These are phyloP conservation scores for Mimosa pudica DNA, from an alignment of 306 rosid genomes.

Conservation along the genomic window DNA sequence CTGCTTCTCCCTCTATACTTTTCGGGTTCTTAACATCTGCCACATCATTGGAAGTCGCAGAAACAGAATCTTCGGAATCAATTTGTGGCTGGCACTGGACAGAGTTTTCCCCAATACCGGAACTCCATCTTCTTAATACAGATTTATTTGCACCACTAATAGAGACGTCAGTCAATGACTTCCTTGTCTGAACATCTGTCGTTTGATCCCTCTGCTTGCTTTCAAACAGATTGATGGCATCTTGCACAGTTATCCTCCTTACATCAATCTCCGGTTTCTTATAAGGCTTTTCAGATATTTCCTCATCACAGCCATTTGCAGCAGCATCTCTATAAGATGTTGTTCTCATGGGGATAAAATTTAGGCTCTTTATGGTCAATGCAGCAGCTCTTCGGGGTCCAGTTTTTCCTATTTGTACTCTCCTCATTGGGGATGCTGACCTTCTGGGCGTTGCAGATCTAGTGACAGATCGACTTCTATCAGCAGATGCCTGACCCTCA, in stretches of 20 bases:
- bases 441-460: constrained; percentile 79
- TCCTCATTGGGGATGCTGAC: constrained; percentile 97
- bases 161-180: constrained; percentile 64
- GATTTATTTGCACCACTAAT: constrained; percentile 66
- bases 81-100: constrained; percentile 55
- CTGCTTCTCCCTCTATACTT: constrained; percentile 42
- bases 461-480: constrained; percentile 81
- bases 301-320: constrained; percentile 65
- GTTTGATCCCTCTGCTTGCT: constrained; percentile 78
- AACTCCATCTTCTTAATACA: constrained; percentile 97
- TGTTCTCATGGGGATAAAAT: constrained; percentile 60
- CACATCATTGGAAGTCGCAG: constrained; percentile 45
- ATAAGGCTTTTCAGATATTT: constrained; percentile 53
- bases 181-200: constrained; percentile 60
- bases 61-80: constrained; percentile 50
- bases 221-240: constrained; percentile 90
- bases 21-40: constrained; percentile 41
- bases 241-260: constrained; percentile 90
- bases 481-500: constrained; percentile 63
- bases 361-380: constrained; percentile 84
- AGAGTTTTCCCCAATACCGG: constrained; percentile 76
- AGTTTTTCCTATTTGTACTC: constrained; percentile 85
- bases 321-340: constrained; percentile 52
- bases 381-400: constrained; percentile 92
- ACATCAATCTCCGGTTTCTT: constrained; percentile 75